Evolutionary conservation across 345 rosid genomes (phyloP), one percentile per base, ranked within the genome.

Genomic region (Tarenaya hassleriana): DNA sequence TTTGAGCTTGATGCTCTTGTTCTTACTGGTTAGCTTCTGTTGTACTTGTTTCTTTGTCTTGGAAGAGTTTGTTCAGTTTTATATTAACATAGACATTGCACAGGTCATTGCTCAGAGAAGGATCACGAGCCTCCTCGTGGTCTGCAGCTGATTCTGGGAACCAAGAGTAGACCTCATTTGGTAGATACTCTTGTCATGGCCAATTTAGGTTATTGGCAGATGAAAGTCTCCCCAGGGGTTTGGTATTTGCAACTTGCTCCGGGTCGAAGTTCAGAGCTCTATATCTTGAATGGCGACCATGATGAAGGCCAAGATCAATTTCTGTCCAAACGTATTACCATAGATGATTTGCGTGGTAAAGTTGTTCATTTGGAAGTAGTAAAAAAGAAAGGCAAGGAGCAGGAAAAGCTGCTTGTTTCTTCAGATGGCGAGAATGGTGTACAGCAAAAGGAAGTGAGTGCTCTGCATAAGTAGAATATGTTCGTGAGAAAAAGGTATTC

Each of bases 101-200:
- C 59, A 94, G 99, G 99, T 61, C 99, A 94, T 68, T 94, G 99
- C 62, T 75, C 82, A 3, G 99, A 94, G 86, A 94, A 80, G 72
- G 99, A 83, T 77, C 97, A 76, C 31, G 99, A 92, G 35, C 81
- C 88, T 59, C 99, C 99, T 39, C 95, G 89, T 47, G 97, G 99
- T 49, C 97, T 94, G 76, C 99, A 94, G 73, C 74, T 94, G 66
- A 83, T 94, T 77, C 91, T 94, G 61, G 99, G 99, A 75, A 88
- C 97, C 32, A 81, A 86, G 69, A 81, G 73, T 74, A 69, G 50
- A 24, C 95, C 95, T 21, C 99, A 94, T 67, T 71, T 88, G 77
- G 99, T 94, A 41, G 99, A 94, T 69, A 94, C 97, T 48, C 71
- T 83, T 72, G 99, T 94, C 64, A 94, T 94, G 99, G 99, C 95